These are phyloP conservation scores for Ustilago loliicola DNA, from an alignment of 1,284 basidiomycete species.

Conservation along the genomic window DNA sequence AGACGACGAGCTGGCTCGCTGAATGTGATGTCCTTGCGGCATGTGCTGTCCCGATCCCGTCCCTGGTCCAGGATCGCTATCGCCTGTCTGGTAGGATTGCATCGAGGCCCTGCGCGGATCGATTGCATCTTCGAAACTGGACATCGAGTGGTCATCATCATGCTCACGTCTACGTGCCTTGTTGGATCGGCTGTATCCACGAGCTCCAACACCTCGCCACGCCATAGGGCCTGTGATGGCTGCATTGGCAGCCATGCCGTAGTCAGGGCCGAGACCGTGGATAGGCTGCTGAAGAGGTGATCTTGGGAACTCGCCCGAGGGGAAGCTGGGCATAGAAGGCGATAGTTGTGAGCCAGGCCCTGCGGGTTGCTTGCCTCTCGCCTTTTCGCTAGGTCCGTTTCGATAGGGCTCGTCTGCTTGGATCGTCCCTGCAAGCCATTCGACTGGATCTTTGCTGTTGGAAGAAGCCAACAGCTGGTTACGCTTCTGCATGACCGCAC, in stretches of 20 bases:
- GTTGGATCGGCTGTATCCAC: conserved; percentile 38
- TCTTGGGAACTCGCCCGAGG: conserved; percentile 45
- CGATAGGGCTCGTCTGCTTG: conserved; percentile 40
- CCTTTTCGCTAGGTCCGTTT: conserved; percentile 54
- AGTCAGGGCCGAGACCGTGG: conserved; percentile 40
- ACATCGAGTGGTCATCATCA: conserved; percentile 59
- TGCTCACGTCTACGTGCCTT: conserved; percentile 51
- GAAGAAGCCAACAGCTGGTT: conserved; percentile 61
- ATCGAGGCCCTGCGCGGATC: conserved; percentile 60
- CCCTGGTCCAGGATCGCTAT: conserved; percentile 63
- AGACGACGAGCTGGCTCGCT: conserved; percentile 57
- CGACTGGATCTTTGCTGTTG: conserved; percentile 62
- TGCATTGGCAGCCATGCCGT: conserved; percentile 31
- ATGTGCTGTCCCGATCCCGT: conserved; percentile 36
- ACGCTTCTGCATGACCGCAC: conserved; percentile 94
- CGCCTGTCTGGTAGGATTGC: conserved; percentile 61
- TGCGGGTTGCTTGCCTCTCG: conserved; percentile 61
- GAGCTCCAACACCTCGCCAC: conserved; percentile 48
- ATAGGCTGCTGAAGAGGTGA: conserved; percentile 43
- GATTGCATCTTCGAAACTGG: conserved; percentile 53
- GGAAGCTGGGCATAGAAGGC: conserved; percentile 46
- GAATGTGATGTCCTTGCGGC: conserved; percentile 45
- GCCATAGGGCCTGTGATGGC: conserved; percentile 48
- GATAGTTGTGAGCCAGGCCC: conserved; percentile 44
- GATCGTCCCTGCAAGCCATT: conserved; percentile 57